Base-by-base conservation (phyloP, 1,284 basidiomycete genomes). In the Austropuccinia psidii region DNA sequence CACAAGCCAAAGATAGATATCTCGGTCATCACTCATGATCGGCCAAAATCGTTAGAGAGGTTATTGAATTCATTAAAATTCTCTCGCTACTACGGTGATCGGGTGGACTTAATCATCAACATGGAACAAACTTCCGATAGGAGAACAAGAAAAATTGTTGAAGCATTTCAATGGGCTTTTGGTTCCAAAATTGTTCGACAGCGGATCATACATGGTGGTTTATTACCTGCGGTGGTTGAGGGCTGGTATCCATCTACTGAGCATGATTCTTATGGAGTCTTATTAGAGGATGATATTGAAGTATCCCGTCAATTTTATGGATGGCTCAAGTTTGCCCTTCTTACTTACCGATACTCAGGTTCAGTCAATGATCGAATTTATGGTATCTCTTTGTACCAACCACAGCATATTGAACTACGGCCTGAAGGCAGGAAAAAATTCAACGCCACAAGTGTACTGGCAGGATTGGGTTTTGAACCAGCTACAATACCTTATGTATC, bases 281-380 rank as follows among this genome's bases (percentile, higher is more conserved):
- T 92, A 21, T 84, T 92, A 5, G 90, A 91, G 79, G 90, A 92
- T 78, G 90, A 92, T 78, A 84, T 90, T 6, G 90, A 92, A 78
- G 80, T 91, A 4, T 91, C 90, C 4, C 88, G 89, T 0, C 79
- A 90, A 19, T 90, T 90, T 80, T 91, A 90, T 78, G 89, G 88
- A 3, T 92, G 90, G 89, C 78, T 85, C 65, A 91, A 92, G 80
- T 86, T 90, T 84, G 78, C 85, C 7, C 79, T 91, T 68, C 82
- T 92, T 17, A 85, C 83, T 57, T 92, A 92, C 78, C 85, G 89
- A 86, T 90, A 79, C 76, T 82, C 78, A 5, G 27, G 39, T 43
- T 47, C 74, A 5, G 77, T 78, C 31, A 80, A 84, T 68, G 79
- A 76, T 62, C 82, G 84, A 1, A 81, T 91, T 43, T 90, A 88